A percentile compares a stretch with the other conserved stretches of the same genome.
Evolutionary conservation across 352 stramenopile species (phyloP).

Genomic region (Stramenopiles sp.): DNA sequence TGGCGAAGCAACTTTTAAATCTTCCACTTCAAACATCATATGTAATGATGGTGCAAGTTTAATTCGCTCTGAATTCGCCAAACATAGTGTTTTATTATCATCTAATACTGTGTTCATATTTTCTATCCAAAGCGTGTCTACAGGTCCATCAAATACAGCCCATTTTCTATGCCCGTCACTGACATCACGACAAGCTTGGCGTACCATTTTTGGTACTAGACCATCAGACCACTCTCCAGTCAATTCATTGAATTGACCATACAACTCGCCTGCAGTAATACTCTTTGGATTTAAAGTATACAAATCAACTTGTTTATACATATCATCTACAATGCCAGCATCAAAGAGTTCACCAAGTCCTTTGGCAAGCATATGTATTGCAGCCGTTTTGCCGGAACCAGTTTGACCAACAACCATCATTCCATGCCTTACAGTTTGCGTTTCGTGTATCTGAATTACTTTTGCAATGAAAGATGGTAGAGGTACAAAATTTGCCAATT

Average conservation of each 20-base stretch:
- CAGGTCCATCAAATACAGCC: conserved; percentile 64
- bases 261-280: conserved; percentile 68
- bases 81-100: conserved; percentile 69
- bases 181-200: conserved; percentile 12
- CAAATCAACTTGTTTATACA: conserved; percentile 36
- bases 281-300: conserved; percentile 67
- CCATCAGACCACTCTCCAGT: conserved; percentile 70
- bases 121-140: conserved; percentile 77
- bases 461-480: conserved; percentile 14
- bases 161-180: conserved; percentile 42
- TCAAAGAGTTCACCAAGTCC: conserved; percentile 28
- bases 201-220: conserved; percentile 47
- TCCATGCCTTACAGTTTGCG: conserved; percentile 46
- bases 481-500: conserved; percentile 7
- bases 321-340: conserved; percentile 12
- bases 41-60: conserved; percentile 74
- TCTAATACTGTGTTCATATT: conserved; percentile 83
- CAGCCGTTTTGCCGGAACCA: conserved; percentile 38
- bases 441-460: conserved; percentile 44
- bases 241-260: conserved; percentile 60
- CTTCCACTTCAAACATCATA: conserved; percentile 84
- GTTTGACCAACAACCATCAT: conserved; percentile 71
- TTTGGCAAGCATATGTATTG: conserved; percentile 31
- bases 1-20: conserved; percentile 55
- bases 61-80: conserved; percentile 64